Conservation (phyloP, 176 grass and related monocot species). For the Avena atlantica region DNA sequence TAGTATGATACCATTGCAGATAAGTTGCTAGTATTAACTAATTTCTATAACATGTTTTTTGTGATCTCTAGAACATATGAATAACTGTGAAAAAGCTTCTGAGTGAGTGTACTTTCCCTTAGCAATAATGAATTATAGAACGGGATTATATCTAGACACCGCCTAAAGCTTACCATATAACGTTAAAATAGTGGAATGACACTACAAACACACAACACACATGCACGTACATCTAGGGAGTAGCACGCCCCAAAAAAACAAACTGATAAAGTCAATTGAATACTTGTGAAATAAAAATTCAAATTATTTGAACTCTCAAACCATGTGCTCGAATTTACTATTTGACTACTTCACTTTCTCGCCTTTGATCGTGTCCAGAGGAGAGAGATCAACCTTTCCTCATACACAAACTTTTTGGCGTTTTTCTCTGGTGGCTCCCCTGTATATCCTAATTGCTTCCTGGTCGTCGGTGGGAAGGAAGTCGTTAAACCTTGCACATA, state of each 20-base stretch:
- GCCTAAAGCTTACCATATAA: background rate
- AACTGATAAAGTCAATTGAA: too few relatives aligned
- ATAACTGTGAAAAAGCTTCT: background rate
- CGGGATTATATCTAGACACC: background rate
- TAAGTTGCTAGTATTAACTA: too few relatives aligned
- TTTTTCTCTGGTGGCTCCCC: background rate
- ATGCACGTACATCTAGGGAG: background rate
- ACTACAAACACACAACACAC: background rate
- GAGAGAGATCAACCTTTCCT: background rate
- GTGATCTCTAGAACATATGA: background rate
- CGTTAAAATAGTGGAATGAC: background rate
- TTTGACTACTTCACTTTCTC: background rate
- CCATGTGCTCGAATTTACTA: background rate
- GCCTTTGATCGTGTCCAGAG: background rate
- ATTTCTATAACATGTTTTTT: background rate
- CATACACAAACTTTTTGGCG: background rate
- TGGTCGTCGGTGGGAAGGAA: background rate
- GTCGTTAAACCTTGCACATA: background rate
- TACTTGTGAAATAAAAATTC: too few relatives aligned
- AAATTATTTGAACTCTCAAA: too few relatives aligned
- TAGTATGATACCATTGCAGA: constrained; percentile 52
- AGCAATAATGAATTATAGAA: background rate
- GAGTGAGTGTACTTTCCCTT: too few relatives aligned
- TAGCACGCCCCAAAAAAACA: background rate
- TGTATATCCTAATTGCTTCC: background rate